Evolutionary conservation across 2,329 filamentous ascomycete genomes (phyloP).

Genomic region (Samsoniella hepiali): DNA sequence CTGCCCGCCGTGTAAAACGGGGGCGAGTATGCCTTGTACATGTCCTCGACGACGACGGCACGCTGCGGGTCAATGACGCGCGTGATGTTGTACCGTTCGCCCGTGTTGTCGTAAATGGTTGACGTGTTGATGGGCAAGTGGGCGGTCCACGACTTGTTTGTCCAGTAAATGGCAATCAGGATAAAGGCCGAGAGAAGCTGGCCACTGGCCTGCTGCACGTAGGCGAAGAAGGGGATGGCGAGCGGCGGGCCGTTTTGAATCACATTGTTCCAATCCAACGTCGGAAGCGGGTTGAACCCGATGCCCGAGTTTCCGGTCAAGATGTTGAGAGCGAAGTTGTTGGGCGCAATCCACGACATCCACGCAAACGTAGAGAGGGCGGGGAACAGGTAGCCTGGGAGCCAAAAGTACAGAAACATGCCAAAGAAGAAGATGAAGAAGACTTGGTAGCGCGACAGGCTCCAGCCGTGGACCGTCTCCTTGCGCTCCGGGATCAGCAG

Average conservation of each 20-base stretch:
- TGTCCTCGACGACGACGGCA: conserved; percentile 31
- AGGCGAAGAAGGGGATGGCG: conserved; percentile 11
- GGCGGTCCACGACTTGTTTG: conserved; percentile 41
- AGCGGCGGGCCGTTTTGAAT: conserved; percentile 1
- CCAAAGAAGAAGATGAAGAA: conserved; percentile 35
- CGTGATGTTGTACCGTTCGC: conserved; percentile 37
- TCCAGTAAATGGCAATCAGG: conserved; percentile 20
- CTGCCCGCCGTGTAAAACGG: conserved; percentile 34
- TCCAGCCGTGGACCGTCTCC: conserved; percentile 40
- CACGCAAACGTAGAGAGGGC: conserved; percentile 43
- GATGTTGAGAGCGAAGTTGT: conserved; percentile 37
- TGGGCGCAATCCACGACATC: conserved; percentile 45
- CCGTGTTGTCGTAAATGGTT: conserved; percentile 43
- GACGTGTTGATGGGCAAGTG: conserved; percentile 49
- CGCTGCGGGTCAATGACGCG: conserved; percentile 40
- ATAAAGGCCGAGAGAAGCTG: neutral
- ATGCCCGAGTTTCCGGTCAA: neutral
- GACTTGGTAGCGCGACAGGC: conserved; percentile 38
- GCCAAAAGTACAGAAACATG: conserved; percentile 45
- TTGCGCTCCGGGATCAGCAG: conserved; percentile 31
- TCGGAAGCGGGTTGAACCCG: conserved; percentile 14
- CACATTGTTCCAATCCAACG: conserved; percentile 16
- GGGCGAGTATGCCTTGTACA: conserved; percentile 35
- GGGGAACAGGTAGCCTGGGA: conserved; percentile 42
- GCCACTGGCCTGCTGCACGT: conserved; percentile 2